These are phyloP conservation scores for Candida ovalis DNA, from an alignment of 805 yeast species.

Conservation along the genomic window DNA sequence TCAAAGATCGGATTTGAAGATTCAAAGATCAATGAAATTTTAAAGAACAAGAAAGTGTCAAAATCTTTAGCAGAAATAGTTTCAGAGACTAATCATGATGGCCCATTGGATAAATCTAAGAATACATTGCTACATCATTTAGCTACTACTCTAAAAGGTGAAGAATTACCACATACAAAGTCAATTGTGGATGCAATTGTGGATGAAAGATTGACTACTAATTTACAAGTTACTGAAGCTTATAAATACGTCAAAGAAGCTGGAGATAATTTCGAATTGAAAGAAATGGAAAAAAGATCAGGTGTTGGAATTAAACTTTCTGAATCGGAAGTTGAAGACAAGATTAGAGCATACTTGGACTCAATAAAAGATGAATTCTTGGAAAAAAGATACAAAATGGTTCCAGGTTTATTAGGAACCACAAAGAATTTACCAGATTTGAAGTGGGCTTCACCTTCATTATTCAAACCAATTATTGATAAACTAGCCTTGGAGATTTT, in stretches of 20 bases:
- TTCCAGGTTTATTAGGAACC: slow-evolving; percentile 74
- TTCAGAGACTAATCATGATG: slow-evolving; percentile 35
- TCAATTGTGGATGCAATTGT: slow-evolving; percentile 59
- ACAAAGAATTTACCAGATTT: slow-evolving; percentile 69
- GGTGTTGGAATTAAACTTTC: slow-evolving; percentile 82
- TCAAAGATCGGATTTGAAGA: slow-evolving; percentile 62
- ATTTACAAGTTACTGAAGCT: slow-evolving; percentile 77
- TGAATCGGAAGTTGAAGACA: slow-evolving; percentile 56
- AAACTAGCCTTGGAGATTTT: slow-evolving; percentile 62
- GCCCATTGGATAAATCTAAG: slow-evolving; percentile 51
- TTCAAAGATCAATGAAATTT: slow-evolving; percentile 70
- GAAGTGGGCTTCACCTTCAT: slow-evolving; percentile 89
- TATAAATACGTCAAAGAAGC: slow-evolving; percentile 62
- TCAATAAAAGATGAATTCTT: slow-evolving; percentile 56
- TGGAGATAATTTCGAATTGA: slow-evolving; percentile 41
- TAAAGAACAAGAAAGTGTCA: slow-evolving; percentile 83
- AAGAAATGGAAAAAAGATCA: slow-evolving; percentile 56
- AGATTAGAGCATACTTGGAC: slow-evolving; percentile 57
- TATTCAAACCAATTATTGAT: slow-evolving; percentile 86
- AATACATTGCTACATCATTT: slow-evolving; percentile 70
- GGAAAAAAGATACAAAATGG: slow-evolving; percentile 71
- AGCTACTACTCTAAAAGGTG: slow-evolving; percentile 68
- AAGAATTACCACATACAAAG: slow-evolving; percentile 44
- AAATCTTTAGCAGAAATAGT: slow-evolving; percentile 61
- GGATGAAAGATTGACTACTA: slow-evolving; percentile 59